Base-by-base conservation (phyloP, 805 yeast genomes). In the Saccharomycopsis fodiens region DNA sequence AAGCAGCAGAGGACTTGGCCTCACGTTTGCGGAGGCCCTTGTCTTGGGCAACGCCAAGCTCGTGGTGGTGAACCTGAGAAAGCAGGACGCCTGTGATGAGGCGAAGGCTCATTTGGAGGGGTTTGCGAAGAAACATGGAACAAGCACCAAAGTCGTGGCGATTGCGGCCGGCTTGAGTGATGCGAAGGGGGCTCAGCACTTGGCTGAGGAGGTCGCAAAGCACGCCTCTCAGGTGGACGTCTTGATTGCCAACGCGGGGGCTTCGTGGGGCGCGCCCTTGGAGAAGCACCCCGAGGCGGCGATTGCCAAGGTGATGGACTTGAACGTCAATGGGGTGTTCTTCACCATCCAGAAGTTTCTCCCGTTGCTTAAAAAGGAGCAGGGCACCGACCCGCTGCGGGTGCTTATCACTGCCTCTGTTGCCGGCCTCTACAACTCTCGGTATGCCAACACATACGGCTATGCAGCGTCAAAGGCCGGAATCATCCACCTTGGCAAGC, bases 381-480 rank as follows among this genome's bases (percentile, higher is more conserved):
- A 80, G 3, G 55, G 67, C 6, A 55, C 66, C 5, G 44, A 50
- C 3, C 87, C 91, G 4, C 62, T 85, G 19, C 69, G 89, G 51
- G 69, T 82, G 5, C 53, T 82, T 44, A 72, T 82, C 48, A 79
- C 78, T 68, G 81, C 86, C 3, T 82, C 88, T 1, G 71, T 79
- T 27, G 79, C 82, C 1, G 81, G 82, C 1, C 59, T 71, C 17
- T 62, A 71, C 15, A 52, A 64, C 15, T 55, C 56, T 45, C 59
- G 55, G 3, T 55, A 54, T 3, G 65, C 65, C 46, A 69, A 71
- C 19, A 72, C 82, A 6, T 83, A 77, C 55, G 89, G 89, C 4
- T 82, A 82, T 61, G 57, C 72, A 37, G 83, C 88, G 15, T 80
- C 88, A 35, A 82, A 82, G 60, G 85, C 88, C 2, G 89, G 85